These are phyloP conservation scores for Pythium coloratum DNA, from an alignment of 352 stramenopile genomes.

Conservation along the genomic window DNA sequence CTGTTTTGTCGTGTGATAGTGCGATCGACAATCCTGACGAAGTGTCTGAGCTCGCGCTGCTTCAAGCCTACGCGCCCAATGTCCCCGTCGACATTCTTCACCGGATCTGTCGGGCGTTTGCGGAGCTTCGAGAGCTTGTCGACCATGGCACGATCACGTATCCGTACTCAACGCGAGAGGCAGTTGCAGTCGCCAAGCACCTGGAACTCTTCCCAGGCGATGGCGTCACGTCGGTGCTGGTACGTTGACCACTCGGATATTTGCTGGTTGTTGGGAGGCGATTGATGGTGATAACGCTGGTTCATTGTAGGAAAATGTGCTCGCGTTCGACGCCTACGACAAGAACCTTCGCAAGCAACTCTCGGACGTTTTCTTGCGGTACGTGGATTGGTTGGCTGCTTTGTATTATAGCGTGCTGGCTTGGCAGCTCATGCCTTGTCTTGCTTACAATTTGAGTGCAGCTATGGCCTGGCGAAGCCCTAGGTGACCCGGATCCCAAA, in stretches of 20 bases:
- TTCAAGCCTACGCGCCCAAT: constrained; percentile 89
- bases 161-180: constrained; percentile 94
- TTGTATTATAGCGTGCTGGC: constrained; percentile 15
- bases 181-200: constrained; percentile 93
- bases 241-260: constrained; percentile 23
- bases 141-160: constrained; percentile 92
- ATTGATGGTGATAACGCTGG: background rate
- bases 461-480: constrained; percentile 28
- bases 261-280: background rate
- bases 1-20: constrained; percentile 10
- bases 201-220: constrained; percentile 92
- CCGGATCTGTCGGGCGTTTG: constrained; percentile 86
- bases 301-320: constrained; percentile 89
- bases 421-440: constrained; percentile 22
- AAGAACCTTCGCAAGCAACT: constrained; percentile 69
- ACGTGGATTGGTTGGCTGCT: constrained; percentile 1
- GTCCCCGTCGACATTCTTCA: constrained; percentile 77
- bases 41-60: constrained; percentile 88
- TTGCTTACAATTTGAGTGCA: constrained; percentile 22
- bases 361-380: constrained; percentile 71
- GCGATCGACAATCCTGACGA: constrained; percentile 91
- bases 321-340: constrained; percentile 93
- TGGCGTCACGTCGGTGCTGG: constrained; percentile 76
- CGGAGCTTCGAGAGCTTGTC: constrained; percentile 87
- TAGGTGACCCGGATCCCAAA: background rate